Evolutionary conservation across 352 stramenopile genomes (phyloP).

Genomic region (Phytophthora pluvialis): DNA sequence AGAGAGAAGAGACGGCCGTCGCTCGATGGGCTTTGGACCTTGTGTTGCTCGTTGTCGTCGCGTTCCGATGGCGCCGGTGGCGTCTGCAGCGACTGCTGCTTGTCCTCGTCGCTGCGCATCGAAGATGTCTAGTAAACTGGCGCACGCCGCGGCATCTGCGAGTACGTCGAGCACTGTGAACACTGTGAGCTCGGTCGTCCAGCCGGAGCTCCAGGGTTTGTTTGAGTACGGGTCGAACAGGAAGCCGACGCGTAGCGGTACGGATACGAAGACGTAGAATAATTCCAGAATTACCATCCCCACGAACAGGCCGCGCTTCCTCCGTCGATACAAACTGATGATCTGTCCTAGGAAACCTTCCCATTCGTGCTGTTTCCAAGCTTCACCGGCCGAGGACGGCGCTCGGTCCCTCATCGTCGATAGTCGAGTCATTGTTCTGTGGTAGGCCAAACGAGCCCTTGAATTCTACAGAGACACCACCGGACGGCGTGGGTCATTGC

Average conservation of each 20-base stretch:
- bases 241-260: constrained; percentile 75
- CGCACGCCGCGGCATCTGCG: constrained; percentile 48
- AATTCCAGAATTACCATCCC: constrained; percentile 39
- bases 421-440: constrained; percentile 5
- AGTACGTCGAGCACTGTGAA: constrained; percentile 60
- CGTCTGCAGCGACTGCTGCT: constrained; percentile 39
- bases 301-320: constrained; percentile 32
- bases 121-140: constrained; percentile 64
- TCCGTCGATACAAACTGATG: constrained; percentile 25
- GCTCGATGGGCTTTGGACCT: constrained; percentile 13
- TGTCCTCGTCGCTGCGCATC: constrained; percentile 43
- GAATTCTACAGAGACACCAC: constrained; percentile 7
- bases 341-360: constrained; percentile 1
- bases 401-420: constrained; percentile 19
- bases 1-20: constrained; percentile 21
- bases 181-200: constrained; percentile 56
- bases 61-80: constrained; percentile 26
- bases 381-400: background rate
- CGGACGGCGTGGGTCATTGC: constrained; percentile 15
- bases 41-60: constrained; percentile 7
- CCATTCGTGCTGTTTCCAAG: background rate
- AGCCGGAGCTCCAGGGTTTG: constrained; percentile 25
- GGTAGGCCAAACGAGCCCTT: too few relatives aligned
- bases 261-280: constrained; percentile 60
- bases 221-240: constrained; percentile 60